These are phyloP conservation scores for Ochetophila trinervis DNA, from an alignment of 306 rosid species.

Conservation along the genomic window DNA sequence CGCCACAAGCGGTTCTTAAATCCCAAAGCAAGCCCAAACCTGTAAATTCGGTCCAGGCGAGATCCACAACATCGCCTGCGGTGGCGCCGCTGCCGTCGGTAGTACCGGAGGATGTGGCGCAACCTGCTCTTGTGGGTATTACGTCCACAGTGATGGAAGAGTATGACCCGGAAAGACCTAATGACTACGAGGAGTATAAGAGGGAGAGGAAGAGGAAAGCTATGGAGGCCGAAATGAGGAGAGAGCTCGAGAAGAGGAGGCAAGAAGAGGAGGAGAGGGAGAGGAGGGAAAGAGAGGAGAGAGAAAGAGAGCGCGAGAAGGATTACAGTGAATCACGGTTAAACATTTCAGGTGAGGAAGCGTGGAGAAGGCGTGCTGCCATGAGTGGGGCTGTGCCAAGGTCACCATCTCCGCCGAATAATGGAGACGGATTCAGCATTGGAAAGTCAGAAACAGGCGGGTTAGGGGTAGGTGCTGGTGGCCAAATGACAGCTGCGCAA, in stretches of 20 bases:
- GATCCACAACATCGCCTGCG: conserved; percentile 10
- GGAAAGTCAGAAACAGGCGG: conserved; percentile 91
- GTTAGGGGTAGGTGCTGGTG: conserved; percentile 91
- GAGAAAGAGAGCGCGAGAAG: conserved; percentile 41
- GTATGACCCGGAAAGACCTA: conserved; percentile 94
- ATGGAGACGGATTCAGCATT: conserved; percentile 73
- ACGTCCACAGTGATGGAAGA: conserved; percentile 79
- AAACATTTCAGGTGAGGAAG: conserved; percentile 95
- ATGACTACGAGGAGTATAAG: conserved; percentile 88
- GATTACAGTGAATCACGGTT: conserved; percentile 53
- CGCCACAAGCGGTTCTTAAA: conserved; percentile 67
- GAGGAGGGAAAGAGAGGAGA: conserved; percentile 40
- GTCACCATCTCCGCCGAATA: conserved; percentile 75
- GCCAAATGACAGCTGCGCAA: conserved; percentile 98
- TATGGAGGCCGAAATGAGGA: conserved; percentile 73
- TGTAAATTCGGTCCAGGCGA: conserved; percentile 18
- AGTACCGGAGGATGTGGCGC: conserved; percentile 34
- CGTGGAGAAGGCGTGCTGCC: conserved; percentile 92
- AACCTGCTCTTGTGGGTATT: conserved; percentile 79
- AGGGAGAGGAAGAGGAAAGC: conserved; percentile 79
- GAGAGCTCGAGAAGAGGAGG: conserved; percentile 73
- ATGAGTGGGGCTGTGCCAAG: conserved; percentile 73
- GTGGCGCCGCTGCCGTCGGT: conserved; percentile 16
- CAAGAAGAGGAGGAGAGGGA: conserved; percentile 65
- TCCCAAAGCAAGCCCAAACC: conserved; percentile 58